Base-by-base conservation (phyloP, 345 rosid genomes). In the Excoecaria agallocha region DNA sequence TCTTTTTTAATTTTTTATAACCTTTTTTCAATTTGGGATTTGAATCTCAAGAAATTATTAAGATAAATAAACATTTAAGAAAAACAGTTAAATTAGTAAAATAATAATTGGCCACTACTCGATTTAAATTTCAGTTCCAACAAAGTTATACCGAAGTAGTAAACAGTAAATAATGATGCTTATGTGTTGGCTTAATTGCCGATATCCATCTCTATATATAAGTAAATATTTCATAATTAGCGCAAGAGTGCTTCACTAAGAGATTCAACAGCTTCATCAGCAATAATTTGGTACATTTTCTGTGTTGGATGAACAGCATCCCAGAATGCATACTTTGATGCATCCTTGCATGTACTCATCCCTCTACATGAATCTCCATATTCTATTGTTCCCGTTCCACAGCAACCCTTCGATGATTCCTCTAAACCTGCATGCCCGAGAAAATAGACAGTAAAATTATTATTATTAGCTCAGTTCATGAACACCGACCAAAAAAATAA, bases 261-360 rank as follows among this genome's bases (percentile, higher is more conserved):
- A 17, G 91, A 77, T 59, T 76, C 68, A 12, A 91, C 20, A 49
- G 89, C 89, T 37, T 80, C 76, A 15, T 67, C 75, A 15, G 92
- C 92, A 24, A 94, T 58, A 69, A 91, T 84, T 76, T 83, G 82
- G 67, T 94, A 94, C 93, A 89, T 89, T 70, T 76, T 89, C 71
- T 94, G 82, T 0, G 94, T 87, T 13, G 96, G 98, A 73, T 94
- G 97, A 43, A 90, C 96, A 0, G 96, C 91, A 62, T 92, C 98
- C 96, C 96, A 94, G 62, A 92, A 92, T 9, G 81, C 79, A 38
- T 88, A 94, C 75, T 86, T 85, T 19, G 86, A 80, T 9, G 94
- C 79, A 77, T 92, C 89, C 10, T 73, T 58, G 56, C 98, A 94
- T 2, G 91, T 86, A 43, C 60, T 55, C 88, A 85, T 51, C 46